Evolutionary conservation across 2,329 filamentous ascomycete species (phyloP).

Genomic region (Pseudogymnoascus sp.): DNA sequence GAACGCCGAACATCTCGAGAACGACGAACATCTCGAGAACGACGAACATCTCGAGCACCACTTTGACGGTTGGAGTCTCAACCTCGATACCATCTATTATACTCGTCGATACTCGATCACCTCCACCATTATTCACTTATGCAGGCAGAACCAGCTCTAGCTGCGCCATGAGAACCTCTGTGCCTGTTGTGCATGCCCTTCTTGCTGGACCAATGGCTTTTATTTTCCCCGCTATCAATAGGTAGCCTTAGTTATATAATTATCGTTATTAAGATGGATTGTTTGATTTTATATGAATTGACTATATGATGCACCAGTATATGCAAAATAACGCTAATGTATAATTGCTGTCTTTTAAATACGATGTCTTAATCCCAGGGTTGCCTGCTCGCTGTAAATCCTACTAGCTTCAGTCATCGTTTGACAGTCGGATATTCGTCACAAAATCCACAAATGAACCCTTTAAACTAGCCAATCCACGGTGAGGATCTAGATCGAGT

Average conservation of each 20-base stretch:
- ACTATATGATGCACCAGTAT: neutral
- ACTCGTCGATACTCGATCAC: neutral
- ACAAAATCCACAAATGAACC: neutral
- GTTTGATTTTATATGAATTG: neutral
- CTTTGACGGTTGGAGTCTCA: neutral
- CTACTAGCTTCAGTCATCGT: neutral
- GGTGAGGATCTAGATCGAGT: neutral
- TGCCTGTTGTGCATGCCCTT: neutral
- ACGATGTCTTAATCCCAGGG: no score
- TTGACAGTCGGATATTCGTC: neutral
- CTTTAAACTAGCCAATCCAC: neutral
- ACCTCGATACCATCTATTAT: neutral
- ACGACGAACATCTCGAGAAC: no score
- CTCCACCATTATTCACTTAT: neutral
- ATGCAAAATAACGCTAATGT: neutral
- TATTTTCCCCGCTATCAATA: neutral
- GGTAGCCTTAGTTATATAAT: neutral
- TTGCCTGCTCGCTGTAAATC: neutral
- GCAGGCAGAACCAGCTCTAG: neutral
- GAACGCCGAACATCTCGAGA: neutral
- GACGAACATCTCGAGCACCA: neutral
- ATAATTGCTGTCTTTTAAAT: neutral
- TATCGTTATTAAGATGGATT: neutral
- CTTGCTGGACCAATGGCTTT: neutral
- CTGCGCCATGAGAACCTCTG: neutral